Conservation (phyloP, 108 stramenopile genomes). For the Skeletonema menzelii region DNA sequence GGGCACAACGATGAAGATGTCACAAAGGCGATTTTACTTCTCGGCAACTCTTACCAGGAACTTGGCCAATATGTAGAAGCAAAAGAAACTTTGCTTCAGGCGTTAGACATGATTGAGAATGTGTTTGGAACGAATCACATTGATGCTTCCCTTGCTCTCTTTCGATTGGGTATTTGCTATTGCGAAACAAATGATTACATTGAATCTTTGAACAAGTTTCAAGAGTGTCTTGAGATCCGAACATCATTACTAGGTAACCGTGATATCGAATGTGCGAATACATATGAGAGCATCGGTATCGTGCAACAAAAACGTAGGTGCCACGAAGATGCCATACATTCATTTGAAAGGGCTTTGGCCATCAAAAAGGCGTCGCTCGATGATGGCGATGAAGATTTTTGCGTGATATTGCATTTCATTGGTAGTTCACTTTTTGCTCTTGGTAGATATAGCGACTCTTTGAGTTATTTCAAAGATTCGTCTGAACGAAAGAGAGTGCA, state of each 20-base stretch:
- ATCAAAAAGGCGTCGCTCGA: conserved; percentile 40
- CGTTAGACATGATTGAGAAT: conserved; percentile 18
- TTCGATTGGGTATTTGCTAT: conserved; percentile 39
- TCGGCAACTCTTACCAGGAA: conserved; percentile 44
- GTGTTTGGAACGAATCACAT: conserved; percentile 31
- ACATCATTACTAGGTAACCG: conserved; percentile 29
- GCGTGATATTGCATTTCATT: conserved; percentile 44
- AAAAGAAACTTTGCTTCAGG: conserved; percentile 20
- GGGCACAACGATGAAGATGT: conserved; percentile 16
- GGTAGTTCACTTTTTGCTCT: conserved; percentile 41
- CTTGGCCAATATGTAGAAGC: conserved; percentile 34
- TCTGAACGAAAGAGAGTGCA: conserved; percentile 22
- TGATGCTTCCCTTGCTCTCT: conserved; percentile 46
- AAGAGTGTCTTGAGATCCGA: conserved; percentile 36
- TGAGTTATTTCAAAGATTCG: conserved; percentile 38
- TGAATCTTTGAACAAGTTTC: conserved; percentile 35
- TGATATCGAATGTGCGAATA: conserved; percentile 40
- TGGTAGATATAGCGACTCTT: conserved; percentile 23
- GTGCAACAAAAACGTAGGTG: conserved; percentile 44
- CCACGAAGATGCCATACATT: conserved; percentile 41
- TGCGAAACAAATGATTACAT: conserved; percentile 36
- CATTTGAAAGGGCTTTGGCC: conserved; percentile 46
- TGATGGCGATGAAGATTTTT: conserved; percentile 41
- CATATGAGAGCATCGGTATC: conserved; percentile 54
- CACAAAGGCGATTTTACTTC: conserved; percentile 29